Conservation (phyloP, 257 asterid species). For the Echium plantagineum region DNA sequence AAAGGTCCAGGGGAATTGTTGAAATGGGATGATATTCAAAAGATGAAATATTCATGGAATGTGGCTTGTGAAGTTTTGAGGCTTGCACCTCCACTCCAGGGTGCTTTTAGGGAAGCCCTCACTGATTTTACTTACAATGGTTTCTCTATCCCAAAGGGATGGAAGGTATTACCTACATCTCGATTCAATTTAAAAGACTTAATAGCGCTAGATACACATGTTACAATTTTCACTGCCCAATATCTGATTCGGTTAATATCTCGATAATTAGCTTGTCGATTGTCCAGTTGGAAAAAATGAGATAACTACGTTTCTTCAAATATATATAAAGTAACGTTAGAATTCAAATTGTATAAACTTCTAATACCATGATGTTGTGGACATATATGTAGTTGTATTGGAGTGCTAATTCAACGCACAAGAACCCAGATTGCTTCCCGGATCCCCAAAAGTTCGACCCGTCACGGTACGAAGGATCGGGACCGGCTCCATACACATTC, state of each 20-base stretch:
- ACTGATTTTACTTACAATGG: constrained; percentile 40
- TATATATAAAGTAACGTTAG: too few species aligned
- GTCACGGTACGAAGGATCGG: constrained; percentile 39
- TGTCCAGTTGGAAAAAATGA: too few species aligned
- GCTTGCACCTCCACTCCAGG: constrained; percentile 54
- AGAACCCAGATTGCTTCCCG: constrained; percentile 30
- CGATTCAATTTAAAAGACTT: too few species aligned
- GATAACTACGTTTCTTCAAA: too few species aligned
- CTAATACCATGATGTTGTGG: too few species aligned
- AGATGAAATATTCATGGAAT: constrained; percentile 60
- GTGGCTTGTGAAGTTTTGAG: constrained; percentile 54
- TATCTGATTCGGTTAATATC: too few species aligned
- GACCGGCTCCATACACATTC: constrained; percentile 50
- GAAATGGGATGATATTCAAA: constrained; percentile 48
- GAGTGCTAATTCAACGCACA: constrained; percentile 42
- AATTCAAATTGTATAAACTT: too few species aligned
- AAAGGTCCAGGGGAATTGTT: constrained; percentile 39
- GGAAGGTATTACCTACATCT: too few species aligned
- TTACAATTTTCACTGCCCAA: too few species aligned
- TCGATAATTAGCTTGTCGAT: too few species aligned
- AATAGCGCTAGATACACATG: too few species aligned
- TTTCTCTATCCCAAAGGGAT: constrained; percentile 53
- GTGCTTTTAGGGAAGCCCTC: constrained; percentile 52
- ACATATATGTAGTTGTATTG: constrained; percentile 33
- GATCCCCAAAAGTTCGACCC: constrained; percentile 44